These are phyloP conservation scores for Pichia rugopelliculosa DNA, from an alignment of 805 yeast genomes.

Conservation along the genomic window DNA sequence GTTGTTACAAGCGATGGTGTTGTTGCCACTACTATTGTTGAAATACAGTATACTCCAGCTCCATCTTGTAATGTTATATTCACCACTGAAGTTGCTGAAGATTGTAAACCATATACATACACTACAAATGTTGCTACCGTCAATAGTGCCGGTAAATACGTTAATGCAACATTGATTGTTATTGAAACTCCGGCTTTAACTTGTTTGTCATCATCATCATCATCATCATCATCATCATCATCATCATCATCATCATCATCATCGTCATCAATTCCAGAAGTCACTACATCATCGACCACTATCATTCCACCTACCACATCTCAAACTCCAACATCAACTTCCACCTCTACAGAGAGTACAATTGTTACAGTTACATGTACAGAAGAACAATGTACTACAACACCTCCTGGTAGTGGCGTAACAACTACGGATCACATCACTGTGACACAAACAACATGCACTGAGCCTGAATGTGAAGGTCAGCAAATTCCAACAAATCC, in stretches of 20 bases:
- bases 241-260: not conserved
- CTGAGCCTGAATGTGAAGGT: not conserved
- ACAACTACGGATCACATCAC: not conserved
- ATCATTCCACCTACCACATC: not conserved
- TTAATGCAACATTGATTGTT: constrained; percentile 1
- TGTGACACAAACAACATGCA: not conserved
- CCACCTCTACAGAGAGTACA: not conserved
- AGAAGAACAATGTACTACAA: not conserved
- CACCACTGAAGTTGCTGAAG: not conserved
- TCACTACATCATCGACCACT: not conserved
- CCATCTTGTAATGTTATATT: not conserved
- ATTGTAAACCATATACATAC: not conserved
- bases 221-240: not conserved
- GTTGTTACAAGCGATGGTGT: not conserved
- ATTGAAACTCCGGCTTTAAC: not conserved
- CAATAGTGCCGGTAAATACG: not conserved
- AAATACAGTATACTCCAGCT: not conserved
- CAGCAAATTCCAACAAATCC: not conserved
- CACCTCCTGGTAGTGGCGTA: not conserved
- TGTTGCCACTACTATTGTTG: not conserved
- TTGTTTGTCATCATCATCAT: not conserved
- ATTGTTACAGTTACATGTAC: not conserved
- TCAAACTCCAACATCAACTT: not conserved
- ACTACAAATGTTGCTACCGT: not conserved
- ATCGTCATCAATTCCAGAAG: not conserved